phyloP scores from a whole-genome alignment of 257 asterid species.

The Nicotiana noctiflora region DNA sequence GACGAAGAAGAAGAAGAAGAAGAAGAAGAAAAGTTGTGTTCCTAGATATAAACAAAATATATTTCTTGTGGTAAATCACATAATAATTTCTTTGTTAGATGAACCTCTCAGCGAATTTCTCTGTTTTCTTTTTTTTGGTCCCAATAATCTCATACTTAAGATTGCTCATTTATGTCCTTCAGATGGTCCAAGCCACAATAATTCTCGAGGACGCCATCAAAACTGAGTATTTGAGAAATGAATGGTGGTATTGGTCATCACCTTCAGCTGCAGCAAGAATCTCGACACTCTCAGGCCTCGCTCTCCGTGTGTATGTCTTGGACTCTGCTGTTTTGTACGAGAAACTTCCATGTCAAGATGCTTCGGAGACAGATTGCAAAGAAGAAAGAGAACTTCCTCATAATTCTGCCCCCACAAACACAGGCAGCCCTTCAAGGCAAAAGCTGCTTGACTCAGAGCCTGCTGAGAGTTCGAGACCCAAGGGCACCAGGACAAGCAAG shows the following conservation, averaged over 20 bases:
- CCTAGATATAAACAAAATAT: background rate
- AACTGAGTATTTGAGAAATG: constrained; percentile 50
- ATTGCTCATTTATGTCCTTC: constrained; percentile 16
- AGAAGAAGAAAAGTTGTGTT: background rate
- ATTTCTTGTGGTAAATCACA: background rate
- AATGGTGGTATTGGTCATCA: constrained; percentile 98
- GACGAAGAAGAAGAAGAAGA: too few species aligned
- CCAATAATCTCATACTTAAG: background rate
- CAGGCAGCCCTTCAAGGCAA: constrained; percentile 44
- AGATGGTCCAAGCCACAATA: constrained; percentile 82
- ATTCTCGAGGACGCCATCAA: constrained; percentile 72
- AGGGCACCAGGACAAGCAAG: constrained; percentile 59
- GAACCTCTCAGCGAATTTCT: background rate
- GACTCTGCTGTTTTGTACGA: constrained; percentile 79
- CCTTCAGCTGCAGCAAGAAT: constrained; percentile 81
- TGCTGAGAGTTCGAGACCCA: constrained; percentile 61
- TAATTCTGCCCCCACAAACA: constrained; percentile 24
- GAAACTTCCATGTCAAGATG: constrained; percentile 33
- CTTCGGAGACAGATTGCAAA: constrained; percentile 25
- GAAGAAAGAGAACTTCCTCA: constrained; percentile 37
- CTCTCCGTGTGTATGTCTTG: constrained; percentile 69
- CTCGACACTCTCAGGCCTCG: constrained; percentile 67
- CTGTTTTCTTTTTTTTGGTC: background rate
- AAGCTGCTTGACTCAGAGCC: constrained; percentile 45
- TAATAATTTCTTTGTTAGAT: background rate